Evolutionary conservation across 495 filamentous ascomycete genomes (phyloP), one percentile per base, ranked within the genome.

Genomic region (Penicillium coprophilum): DNA sequence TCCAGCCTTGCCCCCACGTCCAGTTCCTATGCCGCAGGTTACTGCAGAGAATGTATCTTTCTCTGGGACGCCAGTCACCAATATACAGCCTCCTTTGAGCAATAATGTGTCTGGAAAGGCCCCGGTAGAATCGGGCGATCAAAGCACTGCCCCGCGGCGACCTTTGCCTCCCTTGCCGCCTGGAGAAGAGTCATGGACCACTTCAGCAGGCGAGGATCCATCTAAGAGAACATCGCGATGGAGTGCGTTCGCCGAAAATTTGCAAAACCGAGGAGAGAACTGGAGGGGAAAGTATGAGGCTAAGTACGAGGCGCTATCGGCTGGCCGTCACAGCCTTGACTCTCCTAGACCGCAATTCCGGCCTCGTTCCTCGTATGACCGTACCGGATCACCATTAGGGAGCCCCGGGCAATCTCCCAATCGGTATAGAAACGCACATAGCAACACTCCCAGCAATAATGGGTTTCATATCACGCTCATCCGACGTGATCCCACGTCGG

Each of bases 391-490:
- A 32, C 61, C 65, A 11, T 38, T 54, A 28, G 62, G 67, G 53
- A 73, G 67, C 13, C 66, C 69, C 21, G 68, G 62, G 9, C 66
- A 69, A 46, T 71, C 63, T 21, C 71, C 65, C 4, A 61, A n/a
- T 45, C 64, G 65, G 13, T 54, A 46, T 15, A 46, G 38, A 30
- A 47, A 27, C 38, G 10, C 44, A n/a, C 19, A 28, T 15, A 41
- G 36, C 4, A 48, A 32, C 13, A 46, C 47, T 43, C 53, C 11
- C 27, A 63, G 31, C 45, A 53, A 63, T 53, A 24, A 65, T 12
- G 68, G 71, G 7, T 73, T 85, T 79, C 84, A 85, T n/a, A 81
- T 97, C 30, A 96, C 89, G 0, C 73, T 98, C 12, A 96, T 98
- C 50, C 87, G 94, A 13, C 88, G 94, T 32, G 91, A 97, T 71